Evolutionary conservation across 116 monocot species (phyloP).

Genomic region (Zostera marina): DNA sequence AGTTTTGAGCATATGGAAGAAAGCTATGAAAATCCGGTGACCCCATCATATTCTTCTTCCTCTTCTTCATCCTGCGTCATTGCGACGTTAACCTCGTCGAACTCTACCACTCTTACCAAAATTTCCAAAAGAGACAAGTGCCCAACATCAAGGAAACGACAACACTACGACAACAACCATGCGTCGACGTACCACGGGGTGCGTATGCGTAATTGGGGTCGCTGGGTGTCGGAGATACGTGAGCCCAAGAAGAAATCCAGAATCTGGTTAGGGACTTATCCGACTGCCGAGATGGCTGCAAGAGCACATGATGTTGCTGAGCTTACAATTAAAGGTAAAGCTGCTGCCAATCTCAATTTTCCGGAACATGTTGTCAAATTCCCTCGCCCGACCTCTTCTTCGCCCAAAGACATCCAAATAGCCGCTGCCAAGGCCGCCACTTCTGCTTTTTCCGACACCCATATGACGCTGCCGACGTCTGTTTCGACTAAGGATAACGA

Average conservation of each 20-base stretch:
- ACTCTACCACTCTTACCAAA: too few species aligned
- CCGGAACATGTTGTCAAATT: constrained; percentile 33
- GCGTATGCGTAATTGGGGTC: constrained; percentile 46
- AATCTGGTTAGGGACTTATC: constrained; percentile 58
- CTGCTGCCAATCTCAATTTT: constrained; percentile 42
- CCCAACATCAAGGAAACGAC: not conserved
- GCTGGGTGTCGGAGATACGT: constrained; percentile 52
- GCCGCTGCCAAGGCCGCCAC: constrained; percentile 41
- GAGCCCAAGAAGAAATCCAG: constrained; percentile 48
- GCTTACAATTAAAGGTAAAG: constrained; percentile 45
- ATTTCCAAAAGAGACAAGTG: too few species aligned
- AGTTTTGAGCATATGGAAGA: too few species aligned
- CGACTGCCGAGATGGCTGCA: constrained; percentile 61
- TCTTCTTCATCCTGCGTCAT: too few species aligned
- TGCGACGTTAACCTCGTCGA: too few species aligned
- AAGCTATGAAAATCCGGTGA: too few species aligned
- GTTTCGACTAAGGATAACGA: not conserved
- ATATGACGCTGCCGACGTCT: not conserved
- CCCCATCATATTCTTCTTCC: too few species aligned
- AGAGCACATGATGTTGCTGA: constrained; percentile 65
- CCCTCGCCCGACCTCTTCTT: constrained; percentile 33
- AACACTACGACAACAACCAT: constrained; percentile 4
- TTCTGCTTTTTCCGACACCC: not conserved
- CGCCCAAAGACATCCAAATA: constrained; percentile 56
- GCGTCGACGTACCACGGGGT: constrained; percentile 31